phyloP scores from a whole-genome alignment of 768 basidiomycete species.

The Strobilomyces dryophilus region DNA sequence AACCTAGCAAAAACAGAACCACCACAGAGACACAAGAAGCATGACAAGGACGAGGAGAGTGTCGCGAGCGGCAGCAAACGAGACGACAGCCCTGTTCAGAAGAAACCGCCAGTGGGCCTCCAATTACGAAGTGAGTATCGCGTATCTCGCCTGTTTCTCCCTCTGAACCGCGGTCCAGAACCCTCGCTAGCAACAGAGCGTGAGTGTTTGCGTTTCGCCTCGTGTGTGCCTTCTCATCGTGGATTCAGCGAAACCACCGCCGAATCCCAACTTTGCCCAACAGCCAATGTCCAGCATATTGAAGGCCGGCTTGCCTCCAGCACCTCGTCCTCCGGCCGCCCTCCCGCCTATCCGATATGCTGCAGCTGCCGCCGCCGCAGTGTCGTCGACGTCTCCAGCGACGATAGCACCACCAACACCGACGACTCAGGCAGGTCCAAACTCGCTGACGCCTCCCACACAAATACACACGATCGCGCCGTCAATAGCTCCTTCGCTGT shows the following conservation, averaged over 20 bases:
- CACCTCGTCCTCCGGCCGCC: conserved; percentile 47
- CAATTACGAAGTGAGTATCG: conserved; percentile 66
- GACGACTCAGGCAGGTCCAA: conserved; percentile 37
- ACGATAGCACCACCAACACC: conserved; percentile 23
- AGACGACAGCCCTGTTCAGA: conserved; percentile 73
- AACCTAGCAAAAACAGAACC: conserved; percentile 43
- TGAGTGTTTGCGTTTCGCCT: conserved; percentile 30
- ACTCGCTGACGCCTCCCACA: conserved; percentile 29
- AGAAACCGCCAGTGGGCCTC: conserved; percentile 64
- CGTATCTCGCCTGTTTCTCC: conserved; percentile 1
- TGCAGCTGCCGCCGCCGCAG: conserved; percentile 70
- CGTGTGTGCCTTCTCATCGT: conserved; percentile 4
- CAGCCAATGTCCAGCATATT: conserved; percentile 75
- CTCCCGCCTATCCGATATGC: conserved; percentile 87
- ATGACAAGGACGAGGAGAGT: conserved; percentile 68
- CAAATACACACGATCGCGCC: conserved; percentile 38
- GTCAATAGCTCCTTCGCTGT: conserved; percentile 35
- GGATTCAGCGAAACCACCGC: conserved; percentile 55
- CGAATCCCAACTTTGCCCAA: conserved; percentile 75
- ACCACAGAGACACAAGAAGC: conserved; percentile 72
- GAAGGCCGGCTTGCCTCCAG: conserved; percentile 64
- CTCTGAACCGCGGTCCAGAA: conserved; percentile 42
- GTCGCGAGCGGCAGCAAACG: conserved; percentile 64
- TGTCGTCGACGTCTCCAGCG: conserved; percentile 22
- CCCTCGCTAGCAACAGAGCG: conserved; percentile 60